A percentile compares a stretch with the other conserved stretches of the same genome.
Evolutionary conservation across 371 early-diverging fungal species (phyloP).

Genomic region (Massospora cicadina): DNA sequence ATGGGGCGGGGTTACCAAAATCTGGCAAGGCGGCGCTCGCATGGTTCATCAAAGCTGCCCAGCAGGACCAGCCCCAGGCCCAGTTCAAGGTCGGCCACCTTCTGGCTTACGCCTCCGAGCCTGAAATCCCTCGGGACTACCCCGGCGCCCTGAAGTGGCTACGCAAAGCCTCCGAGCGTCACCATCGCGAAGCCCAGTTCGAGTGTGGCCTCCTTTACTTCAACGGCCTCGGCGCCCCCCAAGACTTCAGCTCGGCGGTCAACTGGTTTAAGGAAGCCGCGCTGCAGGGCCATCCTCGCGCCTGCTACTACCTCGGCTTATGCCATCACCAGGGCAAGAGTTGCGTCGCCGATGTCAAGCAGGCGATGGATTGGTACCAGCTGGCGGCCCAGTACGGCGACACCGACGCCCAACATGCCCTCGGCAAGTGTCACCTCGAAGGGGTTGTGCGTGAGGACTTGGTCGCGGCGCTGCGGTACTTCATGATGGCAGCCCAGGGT

Average conservation of each 20-base stretch:
- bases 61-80: constrained; percentile 50
- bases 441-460: constrained; percentile 43
- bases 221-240: constrained; percentile 38
- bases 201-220: constrained; percentile 63
- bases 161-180: constrained; percentile 41
- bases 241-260: constrained; percentile 34
- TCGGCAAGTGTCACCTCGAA: constrained; percentile 54
- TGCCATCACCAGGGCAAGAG: constrained; percentile 67
- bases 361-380: constrained; percentile 47
- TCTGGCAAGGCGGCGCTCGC: constrained; percentile 30
- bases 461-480: constrained; percentile 40
- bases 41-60: constrained; percentile 54
- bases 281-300: constrained; percentile 38
- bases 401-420: constrained; percentile 37
- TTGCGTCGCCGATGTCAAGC: constrained; percentile 23
- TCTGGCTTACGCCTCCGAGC: constrained; percentile 46
- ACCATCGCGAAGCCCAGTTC: constrained; percentile 56
- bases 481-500: constrained; percentile 34
- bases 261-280: constrained; percentile 23
- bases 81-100: constrained; percentile 56
- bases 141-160: constrained; percentile 45
- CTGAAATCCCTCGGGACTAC: constrained; percentile 33
- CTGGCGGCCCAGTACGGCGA: constrained; percentile 39
- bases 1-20: constrained; percentile 41
- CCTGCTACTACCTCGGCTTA: constrained; percentile 56